Evolutionary conservation across 2,329 filamentous ascomycete species (phyloP), one percentile per base, ranked within the genome.

Genomic region (Bipolaris oryzae): DNA sequence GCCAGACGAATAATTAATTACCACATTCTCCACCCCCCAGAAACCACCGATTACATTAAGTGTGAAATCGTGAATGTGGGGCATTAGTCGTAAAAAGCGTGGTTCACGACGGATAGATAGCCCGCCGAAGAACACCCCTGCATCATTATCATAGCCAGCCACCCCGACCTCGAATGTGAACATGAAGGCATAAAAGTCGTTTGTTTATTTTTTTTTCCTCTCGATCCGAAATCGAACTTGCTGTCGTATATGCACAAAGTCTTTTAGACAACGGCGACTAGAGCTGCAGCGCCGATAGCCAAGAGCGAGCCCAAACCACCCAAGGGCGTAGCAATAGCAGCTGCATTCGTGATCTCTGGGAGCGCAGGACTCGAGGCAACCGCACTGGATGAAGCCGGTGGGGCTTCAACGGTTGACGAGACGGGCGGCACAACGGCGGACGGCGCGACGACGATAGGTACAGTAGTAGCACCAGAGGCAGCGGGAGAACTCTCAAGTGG

Each of bases 251-350:
- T 15, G 45, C 45, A 28, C 25, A 28, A 10, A 10, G 23, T 25
- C 7, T 25, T 28, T 58, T 60, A 71, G 62, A 57, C 63, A 25
- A 67, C 44, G 42, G 58, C 55, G 53, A 58, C 63, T 48, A 70
- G 54, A 38, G 58, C 64, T 43, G 55, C 61, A 57, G 65, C 64
- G 43, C 67, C 68, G 25, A 57, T 67, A 50, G 52, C 67, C 31
- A 71, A 39, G 18, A 72, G 45, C 31, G 63, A 63, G 33, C 66
- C 63, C 57, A 69, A 47, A 25, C 63, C 60, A 21, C 57, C 37
- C 33, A 64, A 58, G 20, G 66, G 58, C 20, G 66, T 62, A 7
- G 61, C 57, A n/a, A 70, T 43, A 37, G 62, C 46, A 25, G 57
- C 69, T 9, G 55, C 64, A 33, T 25, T 25, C 23, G 60, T 60